Evolutionary conservation across 495 filamentous ascomycete species (phyloP).

Genomic region (Saxophila tyrrhenica): DNA sequence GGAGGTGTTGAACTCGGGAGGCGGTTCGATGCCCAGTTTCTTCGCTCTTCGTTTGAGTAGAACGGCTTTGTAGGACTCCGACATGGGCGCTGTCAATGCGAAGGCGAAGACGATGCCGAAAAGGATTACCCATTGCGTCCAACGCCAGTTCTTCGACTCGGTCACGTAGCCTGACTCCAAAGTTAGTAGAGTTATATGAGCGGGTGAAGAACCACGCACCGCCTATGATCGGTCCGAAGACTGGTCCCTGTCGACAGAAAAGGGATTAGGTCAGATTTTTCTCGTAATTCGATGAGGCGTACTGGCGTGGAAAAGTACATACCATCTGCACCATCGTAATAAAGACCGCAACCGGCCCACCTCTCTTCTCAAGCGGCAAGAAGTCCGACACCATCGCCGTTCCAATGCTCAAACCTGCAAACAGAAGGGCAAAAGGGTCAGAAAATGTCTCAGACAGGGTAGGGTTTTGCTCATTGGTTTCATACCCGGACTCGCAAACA

Average conservation of each 20-base stretch:
- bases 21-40: constrained; percentile 14
- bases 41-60: constrained; percentile 29
- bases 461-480: no score
- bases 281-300: neutral
- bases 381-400: constrained; percentile 8
- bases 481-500: constrained; percentile 14
- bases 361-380: neutral
- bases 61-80: constrained; percentile 32
- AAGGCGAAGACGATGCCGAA: constrained; percentile 12
- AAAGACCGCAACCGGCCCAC: constrained; percentile 5
- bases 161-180: constrained; percentile 12
- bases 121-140: constrained; percentile 13
- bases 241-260: no score
- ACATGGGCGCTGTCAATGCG: constrained; percentile 29
- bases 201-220: no score
- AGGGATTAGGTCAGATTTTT: neutral
- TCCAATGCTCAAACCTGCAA: constrained; percentile 2
- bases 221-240: constrained; percentile 8
- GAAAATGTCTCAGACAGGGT: no score
- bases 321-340: constrained; percentile 1
- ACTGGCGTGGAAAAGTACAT: neutral
- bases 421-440: no score
- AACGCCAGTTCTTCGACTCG: constrained; percentile 14
- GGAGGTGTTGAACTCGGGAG: neutral
- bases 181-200: no score